Evolutionary conservation across 768 basidiomycete species (phyloP), one percentile per base, ranked within the genome.

Genomic region (Lepiota subincarnata): DNA sequence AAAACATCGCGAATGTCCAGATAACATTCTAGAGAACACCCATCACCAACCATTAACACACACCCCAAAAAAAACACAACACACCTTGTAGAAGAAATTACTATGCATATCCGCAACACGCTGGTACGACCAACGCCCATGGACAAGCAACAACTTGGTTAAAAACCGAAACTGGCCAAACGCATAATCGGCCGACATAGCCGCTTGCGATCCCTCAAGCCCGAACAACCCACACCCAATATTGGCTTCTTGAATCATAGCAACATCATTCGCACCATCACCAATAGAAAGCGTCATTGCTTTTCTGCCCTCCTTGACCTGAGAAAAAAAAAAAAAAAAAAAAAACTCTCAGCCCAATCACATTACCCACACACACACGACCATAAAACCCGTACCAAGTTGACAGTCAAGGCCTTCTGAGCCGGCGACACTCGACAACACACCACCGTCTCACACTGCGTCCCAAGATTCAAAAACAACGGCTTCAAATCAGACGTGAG

Each of bases 201-300:
- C 95, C 26, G 96, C 96, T 68, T 98, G 96, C 18, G 93, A 95
- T 46, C 96, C 96, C 67, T 98, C 96, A 35, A 95, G 80, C 41
- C 96, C 96, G 60, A 92, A 82, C 22, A 98, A 73, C 18, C 96
- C 96, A 64, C 94, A 92, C 2, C 96, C 96, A 59, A 98, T 87
- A 67, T 98, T 94, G n/a, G 96, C 96, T 64, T 96, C 96, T 66
- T 98, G 96, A 55, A 98, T 98, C 96, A 98, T 98, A 5, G 95
- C 94, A 19, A 98, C 96, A 64, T 98, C 96, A 64, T 98, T 98
- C 13, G 96, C 96, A 50, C 92, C 93, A 62, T 98, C 96, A 8
- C 96, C 96, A 50, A 99, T 98, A 0, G 95, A 90, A 24, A 98
- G 69, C 1, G 95, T 96, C 96, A 98, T 97, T 0, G 94, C 94